Evolutionary conservation across 768 basidiomycete genomes (phyloP).

Genomic region (Lentinula raphanica): DNA sequence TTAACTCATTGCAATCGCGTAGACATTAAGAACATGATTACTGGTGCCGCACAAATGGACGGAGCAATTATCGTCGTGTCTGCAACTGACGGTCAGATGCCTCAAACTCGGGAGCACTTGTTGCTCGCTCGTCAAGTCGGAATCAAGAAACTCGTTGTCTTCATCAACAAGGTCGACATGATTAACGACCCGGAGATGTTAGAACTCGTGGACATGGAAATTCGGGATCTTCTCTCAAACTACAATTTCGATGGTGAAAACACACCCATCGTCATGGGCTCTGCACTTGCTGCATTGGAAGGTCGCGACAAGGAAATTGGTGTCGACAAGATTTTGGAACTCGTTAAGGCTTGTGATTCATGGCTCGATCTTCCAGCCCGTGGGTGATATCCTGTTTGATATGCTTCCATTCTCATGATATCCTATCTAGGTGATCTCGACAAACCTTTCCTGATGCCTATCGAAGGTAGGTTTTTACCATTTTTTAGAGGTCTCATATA

Average conservation of each 20-base stretch:
- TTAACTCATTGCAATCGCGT: slow-evolving; percentile 6
- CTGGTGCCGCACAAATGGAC: slow-evolving; percentile 97
- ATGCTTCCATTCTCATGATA: slow-evolving; percentile 1
- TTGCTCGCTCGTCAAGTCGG: slow-evolving; percentile 98
- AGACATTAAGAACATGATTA: slow-evolving; percentile 99
- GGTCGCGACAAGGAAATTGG: slow-evolving; percentile 80
- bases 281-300: slow-evolving; percentile 92
- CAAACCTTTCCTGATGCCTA: slow-evolving; percentile 93
- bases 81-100: slow-evolving; percentile 99
- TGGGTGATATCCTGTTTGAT: slow-evolving; percentile 31
- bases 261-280: slow-evolving; percentile 98
- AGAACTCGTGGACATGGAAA: slow-evolving; percentile 99
- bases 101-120: slow-evolving; percentile 96
- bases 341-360: slow-evolving; percentile 81
- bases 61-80: slow-evolving; percentile 95
- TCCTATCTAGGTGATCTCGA: slow-evolving; percentile 79
- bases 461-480: slow-evolving; percentile 57
- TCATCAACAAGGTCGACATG: slow-evolving; percentile 99
- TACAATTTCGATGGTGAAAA: slow-evolving; percentile 97
- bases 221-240: slow-evolving; percentile 86
- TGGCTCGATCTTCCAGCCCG: slow-evolving; percentile 95
- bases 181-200: slow-evolving; percentile 97
- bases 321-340: slow-evolving; percentile 68
- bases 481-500: not conserved
- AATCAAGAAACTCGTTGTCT: slow-evolving; percentile 94